Evolutionary conservation across 2,329 filamentous ascomycete species (phyloP), one percentile per base, ranked within the genome.

Genomic region (Zasmidium citrigriseum): DNA sequence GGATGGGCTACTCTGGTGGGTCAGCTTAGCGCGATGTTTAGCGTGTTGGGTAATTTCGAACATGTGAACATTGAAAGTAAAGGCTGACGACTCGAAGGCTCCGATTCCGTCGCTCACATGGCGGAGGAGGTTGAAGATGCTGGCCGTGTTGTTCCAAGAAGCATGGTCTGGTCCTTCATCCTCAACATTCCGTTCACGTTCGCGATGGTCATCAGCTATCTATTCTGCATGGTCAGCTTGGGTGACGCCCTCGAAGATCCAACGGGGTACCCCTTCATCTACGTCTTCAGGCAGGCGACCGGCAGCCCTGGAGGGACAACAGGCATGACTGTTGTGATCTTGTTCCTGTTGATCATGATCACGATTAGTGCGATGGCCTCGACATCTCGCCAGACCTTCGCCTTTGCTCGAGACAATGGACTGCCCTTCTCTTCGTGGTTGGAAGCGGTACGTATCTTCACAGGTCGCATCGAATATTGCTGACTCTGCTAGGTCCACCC

Each of bases 351-450:
- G 23, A 58, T 67, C n/a, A 58, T 60, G 16, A 62, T 64, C 27
- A 61, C 58, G 14, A 63, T 61, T 5, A 62, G 61, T 7, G 63
- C 63, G 48, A 80, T 80, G 2, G 75, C 76, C 29, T 71, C 74
- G 5, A 74, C 74, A 2, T 76, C 74, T 18, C 72, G 77, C 14
- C 76, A 78, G 71, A 64, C 73, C 1, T 80, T 68, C 57, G 77
- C 76, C 0, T 79, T 80, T 58, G 76, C 77, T 2, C 68, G 76
- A 14, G 76, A 77, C 60, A 68, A 73, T 18, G 75, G 72, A 10
- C 56, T 75, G 46, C 73, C 73, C 69, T 67, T 69, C 55, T 66
- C 55, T 75, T 34, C 73, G 72, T 70, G 68, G 70, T 46, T 67
- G 54, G 56, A 55, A 67, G 12, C 71, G 67, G 71, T 41, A 41